Percentiles rank a stretch among this genome's conserved stretches.
phyloP scores from a whole-genome alignment of 345 rosid species.

The Abelmoschus esculentus region DNA sequence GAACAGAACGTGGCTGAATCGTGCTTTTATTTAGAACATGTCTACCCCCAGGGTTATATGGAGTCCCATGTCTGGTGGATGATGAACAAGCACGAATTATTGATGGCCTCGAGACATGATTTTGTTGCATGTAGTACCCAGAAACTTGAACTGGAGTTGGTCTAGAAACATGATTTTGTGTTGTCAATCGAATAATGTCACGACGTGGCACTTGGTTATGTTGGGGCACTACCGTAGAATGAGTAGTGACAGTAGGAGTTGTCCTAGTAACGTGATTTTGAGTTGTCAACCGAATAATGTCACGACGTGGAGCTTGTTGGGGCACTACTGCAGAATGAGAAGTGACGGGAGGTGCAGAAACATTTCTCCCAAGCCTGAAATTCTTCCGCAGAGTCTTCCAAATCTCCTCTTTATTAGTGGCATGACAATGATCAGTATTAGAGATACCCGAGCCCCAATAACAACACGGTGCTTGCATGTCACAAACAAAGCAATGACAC shows the following conservation, averaged over 20 bases:
- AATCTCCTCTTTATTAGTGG: conserved; percentile 50
- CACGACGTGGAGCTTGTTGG: conserved; percentile 14
- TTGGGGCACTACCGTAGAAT: conserved; percentile 15
- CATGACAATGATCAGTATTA: conserved; percentile 68
- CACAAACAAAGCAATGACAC: conserved; percentile 95
- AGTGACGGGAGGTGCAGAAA: conserved; percentile 15
- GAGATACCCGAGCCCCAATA: conserved; percentile 49
- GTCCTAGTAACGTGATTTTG: conserved; percentile 3
- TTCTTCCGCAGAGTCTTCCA: conserved; percentile 60
- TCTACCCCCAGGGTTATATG: conserved; percentile 27
- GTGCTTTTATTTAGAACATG: conserved; percentile 16
- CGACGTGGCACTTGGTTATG: conserved; percentile 19
- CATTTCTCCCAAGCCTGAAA: conserved; percentile 27
- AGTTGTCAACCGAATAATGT: conserved; percentile 8
- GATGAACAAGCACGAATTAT: conserved; percentile 40
- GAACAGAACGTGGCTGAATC: conserved; percentile 8
- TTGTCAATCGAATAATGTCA: conserved; percentile 10
- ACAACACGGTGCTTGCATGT: conserved; percentile 62
- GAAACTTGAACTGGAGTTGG: background rate
- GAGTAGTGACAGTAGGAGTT: conserved; percentile 12
- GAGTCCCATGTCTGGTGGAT: conserved; percentile 16
- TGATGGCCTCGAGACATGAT: conserved; percentile 12
- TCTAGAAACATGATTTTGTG: conserved; percentile 7
- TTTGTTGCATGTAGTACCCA: conserved; percentile 18
- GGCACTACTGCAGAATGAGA: conserved; percentile 15